These are phyloP conservation scores for Trichoderma gracile DNA, from an alignment of 2,329 filamentous ascomycete species.

Conservation along the genomic window DNA sequence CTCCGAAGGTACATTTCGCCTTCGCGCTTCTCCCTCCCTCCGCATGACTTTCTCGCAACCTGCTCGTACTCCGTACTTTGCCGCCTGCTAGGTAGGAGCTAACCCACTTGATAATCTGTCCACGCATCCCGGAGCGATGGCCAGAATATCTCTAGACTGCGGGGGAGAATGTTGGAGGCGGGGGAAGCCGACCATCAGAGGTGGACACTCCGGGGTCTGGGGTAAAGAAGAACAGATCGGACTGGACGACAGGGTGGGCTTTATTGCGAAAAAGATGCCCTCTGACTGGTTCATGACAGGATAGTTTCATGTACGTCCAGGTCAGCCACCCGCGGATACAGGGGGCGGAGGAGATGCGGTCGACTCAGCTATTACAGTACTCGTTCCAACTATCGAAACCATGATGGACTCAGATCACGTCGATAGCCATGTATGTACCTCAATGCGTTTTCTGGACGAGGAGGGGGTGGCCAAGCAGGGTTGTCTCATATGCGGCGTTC, in stretches of 20 bases:
- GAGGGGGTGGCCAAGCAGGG: neutral
- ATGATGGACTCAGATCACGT: neutral
- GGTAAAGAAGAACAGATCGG: constrained; percentile 1
- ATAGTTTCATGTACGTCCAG: neutral
- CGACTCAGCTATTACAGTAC: neutral
- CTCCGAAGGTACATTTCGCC: neutral
- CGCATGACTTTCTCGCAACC: neutral
- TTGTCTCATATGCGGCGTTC: neutral
- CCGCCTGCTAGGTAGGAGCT: neutral
- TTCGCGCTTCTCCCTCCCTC: neutral
- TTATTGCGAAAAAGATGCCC: constrained; percentile 7
- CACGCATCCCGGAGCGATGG: constrained; percentile 16
- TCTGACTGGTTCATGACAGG: neutral
- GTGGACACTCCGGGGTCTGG: constrained; percentile 7
- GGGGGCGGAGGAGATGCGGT: constrained; percentile 10
- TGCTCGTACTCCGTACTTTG: neutral
- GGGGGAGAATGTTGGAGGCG: constrained; percentile 13
- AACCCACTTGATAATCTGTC: neutral
- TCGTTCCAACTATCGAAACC: constrained; percentile 19
- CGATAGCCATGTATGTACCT: neutral
- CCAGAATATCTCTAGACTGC: constrained; percentile 21
- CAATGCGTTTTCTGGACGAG: neutral
- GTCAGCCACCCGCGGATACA: constrained; percentile 8
- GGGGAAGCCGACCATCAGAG: neutral
- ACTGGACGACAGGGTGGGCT: neutral